Evolutionary conservation across 2,329 filamentous ascomycete species (phyloP).

Genomic region (Pestalotiopsis fici): DNA sequence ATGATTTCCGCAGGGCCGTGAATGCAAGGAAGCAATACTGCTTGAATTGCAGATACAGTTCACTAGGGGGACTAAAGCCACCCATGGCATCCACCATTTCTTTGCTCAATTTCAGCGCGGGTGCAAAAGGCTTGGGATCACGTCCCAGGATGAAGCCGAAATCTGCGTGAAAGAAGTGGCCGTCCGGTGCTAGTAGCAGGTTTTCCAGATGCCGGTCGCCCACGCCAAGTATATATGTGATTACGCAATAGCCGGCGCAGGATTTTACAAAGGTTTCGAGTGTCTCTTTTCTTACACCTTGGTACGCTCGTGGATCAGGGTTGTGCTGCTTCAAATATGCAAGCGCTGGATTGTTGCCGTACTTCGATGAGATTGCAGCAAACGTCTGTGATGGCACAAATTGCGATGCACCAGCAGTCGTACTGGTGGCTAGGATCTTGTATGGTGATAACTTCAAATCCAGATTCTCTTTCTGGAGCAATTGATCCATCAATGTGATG

Average conservation of each 20-base stretch:
- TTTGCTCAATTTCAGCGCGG: slow-evolving; percentile 93
- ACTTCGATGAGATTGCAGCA: slow-evolving; percentile 80
- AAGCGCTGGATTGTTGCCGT: slow-evolving; percentile 72
- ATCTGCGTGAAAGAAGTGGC: slow-evolving; percentile 96
- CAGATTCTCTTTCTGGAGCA: slow-evolving; percentile 93
- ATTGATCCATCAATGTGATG: slow-evolving; percentile 95
- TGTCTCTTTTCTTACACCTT: slow-evolving; percentile 87
- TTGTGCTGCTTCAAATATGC: slow-evolving; percentile 88
- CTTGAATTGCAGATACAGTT: slow-evolving; percentile 86
- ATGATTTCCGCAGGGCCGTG: slow-evolving; percentile 84
- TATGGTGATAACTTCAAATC: slow-evolving; percentile 95
- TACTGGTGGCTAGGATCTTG: slow-evolving; percentile 91
- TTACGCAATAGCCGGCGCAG: slow-evolving; percentile 96
- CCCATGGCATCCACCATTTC: slow-evolving; percentile 99
- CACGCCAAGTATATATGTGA: slow-evolving; percentile 95
- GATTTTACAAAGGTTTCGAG: slow-evolving; percentile 96
- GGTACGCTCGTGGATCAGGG: slow-evolving; percentile 76
- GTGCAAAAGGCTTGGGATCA: slow-evolving; percentile 95
- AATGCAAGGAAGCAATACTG: slow-evolving; percentile 97
- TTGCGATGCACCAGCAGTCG: slow-evolving; percentile 86
- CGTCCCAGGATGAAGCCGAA: slow-evolving; percentile 98
- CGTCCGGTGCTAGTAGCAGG: slow-evolving; percentile 84
- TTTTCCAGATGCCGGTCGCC: slow-evolving; percentile 97
- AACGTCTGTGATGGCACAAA: slow-evolving; percentile 88
- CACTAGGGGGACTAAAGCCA: slow-evolving; percentile 65